Percentiles rank a stretch among this genome's conserved stretches.
Conservation (phyloP, 129 eudicot genomes). For the Dittrichia graveolens region DNA sequence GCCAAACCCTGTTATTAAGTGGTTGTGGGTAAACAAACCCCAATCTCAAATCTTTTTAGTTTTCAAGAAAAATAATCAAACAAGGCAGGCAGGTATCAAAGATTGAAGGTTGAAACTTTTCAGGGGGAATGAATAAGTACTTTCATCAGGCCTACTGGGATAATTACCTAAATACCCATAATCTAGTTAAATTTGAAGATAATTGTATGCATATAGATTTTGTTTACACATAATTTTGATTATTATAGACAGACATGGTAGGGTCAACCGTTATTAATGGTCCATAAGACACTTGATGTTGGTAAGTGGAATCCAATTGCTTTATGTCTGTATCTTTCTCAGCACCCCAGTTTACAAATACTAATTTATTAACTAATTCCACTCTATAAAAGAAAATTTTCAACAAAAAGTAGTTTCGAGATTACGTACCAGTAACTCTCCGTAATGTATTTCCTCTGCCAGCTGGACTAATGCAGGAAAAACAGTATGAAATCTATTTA, state of each 20-base stretch:
- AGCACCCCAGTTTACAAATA: conserved; percentile 14
- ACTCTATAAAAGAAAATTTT: neutral
- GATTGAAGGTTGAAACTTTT: conserved; percentile 24
- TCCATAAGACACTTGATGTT: conserved; percentile 37
- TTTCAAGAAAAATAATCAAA: conserved; percentile 19
- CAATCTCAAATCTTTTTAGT: neutral
- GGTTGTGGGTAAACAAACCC: neutral
- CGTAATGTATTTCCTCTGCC: neutral
- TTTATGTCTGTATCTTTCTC: conserved; percentile 31
- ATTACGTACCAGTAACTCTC: conserved; percentile 13
- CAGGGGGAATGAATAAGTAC: conserved; percentile 2
- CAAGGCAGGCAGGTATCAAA: conserved; percentile 16
- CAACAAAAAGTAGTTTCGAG: conserved; percentile 16
- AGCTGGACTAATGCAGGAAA: conserved; percentile 24
- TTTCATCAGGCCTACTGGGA: neutral
- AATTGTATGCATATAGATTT: conserved; percentile 17
- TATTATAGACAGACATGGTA: conserved; percentile 23
- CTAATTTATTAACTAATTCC: conserved; percentile 21
- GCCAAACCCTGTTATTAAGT: conserved; percentile 18
- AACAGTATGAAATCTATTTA: neutral
- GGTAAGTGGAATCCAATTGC: conserved; percentile 31
- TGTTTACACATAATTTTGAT: conserved; percentile 25
- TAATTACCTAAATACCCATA: conserved; percentile 14
- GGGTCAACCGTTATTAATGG: conserved; percentile 34
- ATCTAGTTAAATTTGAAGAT: neutral